Evolutionary conservation across 441 rosid genomes (phyloP).

Genomic region (Syzygium malaccense): DNA sequence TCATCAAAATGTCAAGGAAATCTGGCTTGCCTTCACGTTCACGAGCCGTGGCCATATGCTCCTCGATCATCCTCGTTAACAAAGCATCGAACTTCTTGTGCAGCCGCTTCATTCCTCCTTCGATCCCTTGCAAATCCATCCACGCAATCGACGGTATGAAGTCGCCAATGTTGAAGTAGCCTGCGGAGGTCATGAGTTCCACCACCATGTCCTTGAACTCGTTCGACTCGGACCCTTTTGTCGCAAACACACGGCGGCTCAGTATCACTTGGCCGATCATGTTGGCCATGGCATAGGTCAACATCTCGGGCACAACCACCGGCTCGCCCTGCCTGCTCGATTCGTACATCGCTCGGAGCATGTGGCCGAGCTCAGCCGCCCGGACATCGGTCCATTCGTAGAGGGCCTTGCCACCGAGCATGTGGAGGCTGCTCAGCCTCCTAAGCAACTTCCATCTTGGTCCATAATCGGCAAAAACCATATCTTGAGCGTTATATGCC

Average conservation of each 20-base stretch:
- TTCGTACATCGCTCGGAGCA: not conserved
- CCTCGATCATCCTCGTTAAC: conserved; percentile 3
- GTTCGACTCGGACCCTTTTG: not conserved
- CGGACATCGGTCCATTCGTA: not conserved
- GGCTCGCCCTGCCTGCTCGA: not conserved
- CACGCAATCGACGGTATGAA: not conserved
- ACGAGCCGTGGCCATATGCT: not conserved
- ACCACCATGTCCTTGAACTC: conserved; percentile 1
- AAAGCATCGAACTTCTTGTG: not conserved
- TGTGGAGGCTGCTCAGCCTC: conserved; percentile 6
- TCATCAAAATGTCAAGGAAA: conserved; percentile 1
- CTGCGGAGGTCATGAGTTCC: not conserved
- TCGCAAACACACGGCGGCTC: not conserved
- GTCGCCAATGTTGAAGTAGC: not conserved
- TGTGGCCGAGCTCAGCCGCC: not conserved
- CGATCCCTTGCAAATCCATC: conserved; percentile 8
- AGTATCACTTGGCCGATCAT: not conserved
- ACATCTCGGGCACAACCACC: not conserved
- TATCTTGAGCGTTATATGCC: not conserved
- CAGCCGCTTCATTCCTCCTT: not conserved
- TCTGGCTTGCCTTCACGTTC: not conserved
- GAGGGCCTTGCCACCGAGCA: conserved; percentile 4
- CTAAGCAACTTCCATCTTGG: conserved; percentile 8
- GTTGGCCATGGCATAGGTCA: not conserved
- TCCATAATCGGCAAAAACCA: not conserved